These are phyloP conservation scores for Setaria italica DNA, from an alignment of 202 grass and related monocot genomes.

Conservation along the genomic window DNA sequence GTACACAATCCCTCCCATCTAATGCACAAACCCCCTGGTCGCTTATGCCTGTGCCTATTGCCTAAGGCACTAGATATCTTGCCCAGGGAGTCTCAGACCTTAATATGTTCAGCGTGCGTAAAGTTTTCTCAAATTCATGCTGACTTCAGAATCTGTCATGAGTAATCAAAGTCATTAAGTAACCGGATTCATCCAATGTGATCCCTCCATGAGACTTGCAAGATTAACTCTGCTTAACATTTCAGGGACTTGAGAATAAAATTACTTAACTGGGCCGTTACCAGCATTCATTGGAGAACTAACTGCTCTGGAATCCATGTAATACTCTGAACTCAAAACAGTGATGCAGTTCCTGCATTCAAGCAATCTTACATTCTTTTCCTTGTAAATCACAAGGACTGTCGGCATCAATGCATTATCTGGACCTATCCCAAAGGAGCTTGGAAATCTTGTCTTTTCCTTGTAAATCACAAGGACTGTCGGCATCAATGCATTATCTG, in stretches of 20 bases:
- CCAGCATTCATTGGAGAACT: slow-evolving; percentile 83
- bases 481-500: too few relatives aligned
- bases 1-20: too few relatives aligned
- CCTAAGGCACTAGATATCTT: too few relatives aligned
- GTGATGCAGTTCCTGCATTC: background rate
- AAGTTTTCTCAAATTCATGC: background rate
- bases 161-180: background rate
- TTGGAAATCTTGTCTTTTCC: slow-evolving; percentile 75
- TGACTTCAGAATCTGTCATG: background rate
- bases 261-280: slow-evolving; percentile 68
- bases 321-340: slow-evolving; percentile 9
- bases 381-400: slow-evolving; percentile 45
- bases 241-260: slow-evolving; percentile 72
- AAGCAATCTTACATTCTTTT: slow-evolving; percentile 30
- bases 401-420: slow-evolving; percentile 79
- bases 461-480: too few relatives aligned
- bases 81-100: too few relatives aligned
- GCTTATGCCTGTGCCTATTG: too few relatives aligned
- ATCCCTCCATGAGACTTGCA: background rate
- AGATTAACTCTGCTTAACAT: slow-evolving; percentile 25
- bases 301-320: slow-evolving; percentile 67
- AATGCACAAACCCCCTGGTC: too few relatives aligned
- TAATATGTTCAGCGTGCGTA: background rate
- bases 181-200: background rate
- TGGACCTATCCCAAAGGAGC: slow-evolving; percentile 89